phyloP scores from a whole-genome alignment of 2,329 filamentous ascomycete genomes.

The Echinosphaeria canescens region DNA sequence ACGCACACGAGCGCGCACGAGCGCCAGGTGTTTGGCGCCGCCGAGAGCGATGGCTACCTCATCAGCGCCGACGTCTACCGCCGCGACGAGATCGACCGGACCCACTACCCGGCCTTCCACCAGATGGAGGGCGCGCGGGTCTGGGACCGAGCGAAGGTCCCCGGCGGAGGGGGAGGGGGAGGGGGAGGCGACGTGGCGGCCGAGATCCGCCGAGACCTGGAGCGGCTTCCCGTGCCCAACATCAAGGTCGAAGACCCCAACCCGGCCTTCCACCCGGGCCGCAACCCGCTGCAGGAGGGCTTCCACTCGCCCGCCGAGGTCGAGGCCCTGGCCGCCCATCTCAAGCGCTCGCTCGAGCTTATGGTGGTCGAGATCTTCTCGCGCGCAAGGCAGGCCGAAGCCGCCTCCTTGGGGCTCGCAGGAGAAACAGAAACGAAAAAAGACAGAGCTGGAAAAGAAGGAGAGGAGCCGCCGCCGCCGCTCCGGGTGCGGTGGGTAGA shows the following conservation, averaged over 20 bases:
- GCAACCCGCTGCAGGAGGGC: conserved; percentile 61
- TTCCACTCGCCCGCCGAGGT: conserved; percentile 58
- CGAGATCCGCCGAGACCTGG: conserved; percentile 48
- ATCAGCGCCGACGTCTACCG: conserved; percentile 92
- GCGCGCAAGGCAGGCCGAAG: conserved; percentile 45
- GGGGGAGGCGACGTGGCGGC: conserved; percentile 39
- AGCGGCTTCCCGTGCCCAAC: conserved; percentile 47
- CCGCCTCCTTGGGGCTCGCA: too few species aligned
- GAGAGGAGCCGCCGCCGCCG: too few species aligned
- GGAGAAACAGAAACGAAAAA: too few species aligned
- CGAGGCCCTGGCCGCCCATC: conserved; percentile 61
- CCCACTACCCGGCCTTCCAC: conserved; percentile 93
- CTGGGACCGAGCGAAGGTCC: conserved; percentile 53
- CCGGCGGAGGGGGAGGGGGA: too few species aligned
- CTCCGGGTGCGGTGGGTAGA: conserved; percentile 85
- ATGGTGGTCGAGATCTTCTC: conserved; percentile 83
- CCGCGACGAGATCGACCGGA: conserved; percentile 82
- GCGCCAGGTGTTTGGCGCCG: conserved; percentile 53
- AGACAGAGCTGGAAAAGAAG: too few species aligned
- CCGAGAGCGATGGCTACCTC: conserved; percentile 60
- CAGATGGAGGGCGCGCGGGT: conserved; percentile 93
- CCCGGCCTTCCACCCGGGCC: conserved; percentile 51
- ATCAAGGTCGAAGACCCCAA: conserved; percentile 70
- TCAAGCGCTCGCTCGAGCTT: conserved; percentile 75
- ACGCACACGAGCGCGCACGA: conserved; percentile 95